Conservation (phyloP, 805 yeast species). For the Yamadazyma paraphyllophila region DNA sequence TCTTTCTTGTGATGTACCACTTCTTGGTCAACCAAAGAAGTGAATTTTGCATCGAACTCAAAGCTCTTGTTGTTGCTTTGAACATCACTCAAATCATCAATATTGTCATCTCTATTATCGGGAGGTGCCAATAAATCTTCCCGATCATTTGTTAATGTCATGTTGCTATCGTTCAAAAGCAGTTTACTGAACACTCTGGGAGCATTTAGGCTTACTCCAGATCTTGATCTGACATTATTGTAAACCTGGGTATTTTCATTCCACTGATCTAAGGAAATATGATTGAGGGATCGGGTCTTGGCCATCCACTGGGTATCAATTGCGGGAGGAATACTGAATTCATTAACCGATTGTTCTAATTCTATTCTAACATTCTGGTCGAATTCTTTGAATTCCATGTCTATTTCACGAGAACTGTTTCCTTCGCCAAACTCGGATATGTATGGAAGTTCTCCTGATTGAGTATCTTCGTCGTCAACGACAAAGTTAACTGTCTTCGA, state of each 20-base stretch:
- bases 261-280: conserved; percentile 35
- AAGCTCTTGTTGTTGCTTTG: conserved; percentile 8
- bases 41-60: background rate
- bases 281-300: conserved; percentile 12
- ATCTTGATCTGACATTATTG: conserved; percentile 20
- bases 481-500: background rate
- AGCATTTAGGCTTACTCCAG: conserved; percentile 20
- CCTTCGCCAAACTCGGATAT: conserved; percentile 24
- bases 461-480: background rate
- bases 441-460: conserved; percentile 18
- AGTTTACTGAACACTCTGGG: conserved; percentile 20
- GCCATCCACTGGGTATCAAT: conserved; percentile 11
- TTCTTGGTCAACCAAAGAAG: background rate
- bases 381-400: conserved; percentile 19
- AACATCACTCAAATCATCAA: conserved; percentile 29
- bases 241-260: conserved; percentile 22
- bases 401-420: background rate
- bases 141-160: conserved; percentile 8
- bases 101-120: conserved; percentile 19
- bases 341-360: background rate
- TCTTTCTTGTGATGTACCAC: background rate
- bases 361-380: conserved; percentile 20
- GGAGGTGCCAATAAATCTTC: conserved; percentile 10
- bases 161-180: conserved; percentile 12
- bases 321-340: conserved; percentile 9